phyloP scores from a whole-genome alignment of 2,329 filamentous ascomycete species.

The Clarireedia sp. region DNA sequence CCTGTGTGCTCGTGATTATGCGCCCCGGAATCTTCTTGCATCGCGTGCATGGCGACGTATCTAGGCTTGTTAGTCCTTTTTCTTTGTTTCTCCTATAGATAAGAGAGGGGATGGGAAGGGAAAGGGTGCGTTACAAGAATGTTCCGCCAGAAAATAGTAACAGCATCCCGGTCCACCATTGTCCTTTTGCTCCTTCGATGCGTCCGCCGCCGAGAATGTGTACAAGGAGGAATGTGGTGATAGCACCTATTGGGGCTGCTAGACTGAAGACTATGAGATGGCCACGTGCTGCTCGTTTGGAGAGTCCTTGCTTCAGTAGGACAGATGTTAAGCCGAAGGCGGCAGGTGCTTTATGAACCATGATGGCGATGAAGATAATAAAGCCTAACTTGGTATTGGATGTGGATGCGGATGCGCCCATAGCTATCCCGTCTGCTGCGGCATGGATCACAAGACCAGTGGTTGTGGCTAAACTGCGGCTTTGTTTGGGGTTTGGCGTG shows the following conservation, averaged over 20 bases:
- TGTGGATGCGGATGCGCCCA: conserved; percentile 79
- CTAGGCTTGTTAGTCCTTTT: conserved; percentile 37
- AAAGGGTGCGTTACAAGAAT: conserved; percentile 63
- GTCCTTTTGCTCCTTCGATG: conserved; percentile 42
- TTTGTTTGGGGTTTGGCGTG: conserved; percentile 48
- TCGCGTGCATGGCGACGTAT: conserved; percentile 97
- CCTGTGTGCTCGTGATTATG: conserved; percentile 35
- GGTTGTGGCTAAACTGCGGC: conserved; percentile 70
- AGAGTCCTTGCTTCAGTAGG: conserved; percentile 81
- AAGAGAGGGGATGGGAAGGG: background rate
- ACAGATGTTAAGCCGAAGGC: conserved; percentile 91
- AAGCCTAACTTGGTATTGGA: conserved; percentile 70
- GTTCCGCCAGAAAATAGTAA: conserved; percentile 94
- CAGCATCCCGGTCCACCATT: conserved; percentile 87
- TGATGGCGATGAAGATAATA: conserved; percentile 91
- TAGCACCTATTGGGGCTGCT: conserved; percentile 77
- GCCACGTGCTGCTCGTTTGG: conserved; percentile 73
- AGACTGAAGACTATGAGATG: conserved; percentile 89
- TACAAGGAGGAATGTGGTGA: conserved; percentile 75
- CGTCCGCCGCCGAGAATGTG: conserved; percentile 61
- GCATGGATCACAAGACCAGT: conserved; percentile 94
- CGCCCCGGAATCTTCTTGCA: conserved; percentile 63
- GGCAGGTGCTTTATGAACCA: conserved; percentile 94
- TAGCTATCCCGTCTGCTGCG: conserved; percentile 87
- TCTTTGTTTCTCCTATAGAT: background rate